A percentile compares a stretch with the other conserved stretches of the same genome.
Conservation (phyloP, 257 asterid genomes). For the Penstemon eatonii region DNA sequence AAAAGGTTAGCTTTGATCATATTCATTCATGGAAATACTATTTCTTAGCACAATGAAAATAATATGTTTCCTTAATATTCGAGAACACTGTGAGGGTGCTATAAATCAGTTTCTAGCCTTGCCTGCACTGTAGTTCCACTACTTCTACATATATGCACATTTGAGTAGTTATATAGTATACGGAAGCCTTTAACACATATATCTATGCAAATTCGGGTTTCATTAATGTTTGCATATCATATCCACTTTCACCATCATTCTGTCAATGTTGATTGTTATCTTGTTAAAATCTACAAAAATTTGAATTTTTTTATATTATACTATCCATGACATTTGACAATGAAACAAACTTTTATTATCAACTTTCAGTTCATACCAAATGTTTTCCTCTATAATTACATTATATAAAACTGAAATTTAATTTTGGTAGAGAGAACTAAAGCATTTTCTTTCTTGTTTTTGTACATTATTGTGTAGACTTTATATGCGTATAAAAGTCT, state of each 20-base stretch:
- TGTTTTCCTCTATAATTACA: neutral
- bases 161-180: neutral
- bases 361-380: no score
- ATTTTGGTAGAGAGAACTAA: neutral
- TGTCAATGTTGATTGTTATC: slow-evolving; percentile 8
- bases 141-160: neutral
- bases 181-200: neutral
- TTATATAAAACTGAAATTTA: neutral
- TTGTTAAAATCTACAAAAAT: neutral
- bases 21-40: slow-evolving; percentile 17
- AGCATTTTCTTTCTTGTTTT: neutral
- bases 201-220: neutral
- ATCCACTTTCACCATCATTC: neutral
- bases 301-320: neutral
- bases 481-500: neutral
- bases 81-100: neutral
- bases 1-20: slow-evolving; percentile 55
- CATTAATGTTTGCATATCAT: neutral
- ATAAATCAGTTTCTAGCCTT: slow-evolving; percentile 2
- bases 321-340: slow-evolving; percentile 8
- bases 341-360: neutral
- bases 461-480: slow-evolving; percentile 15
- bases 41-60: slow-evolving; percentile 9
- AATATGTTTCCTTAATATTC: slow-evolving; percentile 16
- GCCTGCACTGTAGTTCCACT: neutral